phyloP scores from a whole-genome alignment of 495 filamentous ascomycete species.

The Talaromyces wortmannii region DNA sequence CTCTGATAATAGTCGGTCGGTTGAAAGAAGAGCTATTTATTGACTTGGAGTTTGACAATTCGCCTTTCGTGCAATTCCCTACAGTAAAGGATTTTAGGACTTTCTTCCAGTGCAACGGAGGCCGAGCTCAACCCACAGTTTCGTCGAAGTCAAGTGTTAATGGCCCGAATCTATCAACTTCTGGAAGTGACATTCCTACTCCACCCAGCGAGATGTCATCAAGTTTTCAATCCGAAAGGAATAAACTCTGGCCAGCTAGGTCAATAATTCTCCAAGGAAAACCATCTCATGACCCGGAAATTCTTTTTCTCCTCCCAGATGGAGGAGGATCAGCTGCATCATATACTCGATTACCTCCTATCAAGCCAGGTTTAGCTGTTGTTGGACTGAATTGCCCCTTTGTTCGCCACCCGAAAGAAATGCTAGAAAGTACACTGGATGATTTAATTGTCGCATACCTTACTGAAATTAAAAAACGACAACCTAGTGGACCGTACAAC shows the following conservation, averaged over 20 bases:
- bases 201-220: conserved; percentile 25
- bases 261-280: conserved; percentile 46
- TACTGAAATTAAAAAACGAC: conserved; percentile 60
- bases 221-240: conserved; percentile 27
- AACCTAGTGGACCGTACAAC: conserved; percentile 68
- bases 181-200: background rate
- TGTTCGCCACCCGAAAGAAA: conserved; percentile 51
- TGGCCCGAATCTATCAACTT: conserved; percentile 10
- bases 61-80: conserved; percentile 49
- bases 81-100: conserved; percentile 56
- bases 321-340: conserved; percentile 27
- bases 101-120: conserved; percentile 20
- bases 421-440: conserved; percentile 43
- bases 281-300: conserved; percentile 7
- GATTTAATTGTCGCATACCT: conserved; percentile 50
- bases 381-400: conserved; percentile 61
- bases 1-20: conserved; percentile 38
- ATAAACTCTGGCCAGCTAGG: conserved; percentile 37
- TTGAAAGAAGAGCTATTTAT: conserved; percentile 41
- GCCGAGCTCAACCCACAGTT: conserved; percentile 18
- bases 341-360: conserved; percentile 50
- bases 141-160: conserved; percentile 17
- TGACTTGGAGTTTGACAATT: conserved; percentile 45
- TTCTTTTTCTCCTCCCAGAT: conserved; percentile 27
- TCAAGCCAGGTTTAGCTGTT: conserved; percentile 45